Percentiles rank a stretch among this genome's conserved stretches.
Evolutionary conservation across 352 stramenopile species (phyloP).

Genomic region (Pythium phragmiticola): DNA sequence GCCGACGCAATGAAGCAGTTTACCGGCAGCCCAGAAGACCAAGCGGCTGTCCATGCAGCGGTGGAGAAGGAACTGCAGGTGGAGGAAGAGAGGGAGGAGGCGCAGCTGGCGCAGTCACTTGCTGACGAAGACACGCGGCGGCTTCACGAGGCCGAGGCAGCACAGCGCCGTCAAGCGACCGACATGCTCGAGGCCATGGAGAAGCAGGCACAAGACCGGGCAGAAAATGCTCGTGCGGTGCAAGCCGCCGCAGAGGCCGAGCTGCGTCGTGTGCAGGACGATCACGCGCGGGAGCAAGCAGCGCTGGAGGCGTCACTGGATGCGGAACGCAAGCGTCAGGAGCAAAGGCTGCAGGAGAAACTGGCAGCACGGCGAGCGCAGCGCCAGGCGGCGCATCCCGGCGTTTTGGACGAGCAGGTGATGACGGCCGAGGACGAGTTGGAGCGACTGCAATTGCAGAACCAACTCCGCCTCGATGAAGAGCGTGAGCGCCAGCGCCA

Average conservation of each 20-base stretch:
- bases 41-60: not conserved
- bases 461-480: constrained; percentile 42
- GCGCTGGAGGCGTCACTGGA: constrained; percentile 39
- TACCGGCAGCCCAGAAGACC: not conserved
- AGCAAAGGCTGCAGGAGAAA: constrained; percentile 51
- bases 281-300: constrained; percentile 59
- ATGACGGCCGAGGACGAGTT: constrained; percentile 12
- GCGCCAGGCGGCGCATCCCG: not conserved
- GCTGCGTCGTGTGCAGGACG: constrained; percentile 46
- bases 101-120: constrained; percentile 5
- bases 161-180: constrained; percentile 38
- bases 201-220: not conserved
- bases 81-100: constrained; percentile 9
- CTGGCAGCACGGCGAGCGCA: constrained; percentile 20
- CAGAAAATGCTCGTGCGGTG: constrained; percentile 7
- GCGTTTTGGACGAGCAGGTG: not conserved
- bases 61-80: constrained; percentile 8
- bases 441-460: constrained; percentile 15
- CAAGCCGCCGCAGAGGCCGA: constrained; percentile 41
- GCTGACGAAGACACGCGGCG: constrained; percentile 10
- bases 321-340: no score
- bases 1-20: constrained; percentile 5
- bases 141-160: constrained; percentile 17
- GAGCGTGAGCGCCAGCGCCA: constrained; percentile 51
- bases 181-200: constrained; percentile 28